Evolutionary conservation across 2,329 filamentous ascomycete genomes (phyloP), one percentile per base, ranked within the genome.

Genomic region (Cryphonectria carpinicola): DNA sequence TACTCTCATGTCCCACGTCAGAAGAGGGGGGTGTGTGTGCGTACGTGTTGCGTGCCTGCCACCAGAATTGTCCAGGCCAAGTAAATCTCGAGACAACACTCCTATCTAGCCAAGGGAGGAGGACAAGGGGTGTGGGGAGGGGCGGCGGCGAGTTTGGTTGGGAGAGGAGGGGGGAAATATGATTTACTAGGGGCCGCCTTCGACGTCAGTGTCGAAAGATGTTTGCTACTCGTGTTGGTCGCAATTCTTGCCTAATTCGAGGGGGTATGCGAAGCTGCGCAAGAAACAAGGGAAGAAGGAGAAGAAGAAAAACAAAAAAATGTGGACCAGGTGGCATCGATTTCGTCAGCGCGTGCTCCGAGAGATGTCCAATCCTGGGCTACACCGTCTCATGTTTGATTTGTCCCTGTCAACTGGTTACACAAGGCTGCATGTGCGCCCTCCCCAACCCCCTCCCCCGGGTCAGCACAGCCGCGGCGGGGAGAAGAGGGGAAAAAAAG

Each of bases 201-300:
- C 43, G 63, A 65, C 63, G 63, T 65, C 63, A 65, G 14, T 14
- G 25, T 65, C 61, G 61, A 46, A 63, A 25, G 61, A 22, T 43
- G 28, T 41, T 17, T 19, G n/a, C 17, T 65, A 25, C 41, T 14
- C 10, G 28, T n/a, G 28, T 52, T 39, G 39, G 63, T 37, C n/a
- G n/a, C 25, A 65, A 11, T 35, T 11, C 41, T 52, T 52, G 22
- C 41, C 41, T 49, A 11, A 65, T 49, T 54, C 41, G 63, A 65
- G 19, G 41, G 41, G 7, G 28, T 28, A 11, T 8, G 5, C 46
- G 17, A 52, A 41, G 41, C 39, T n/a, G 63, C 41, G 32, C 19
- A 43, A 43, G 6, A n/a, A 49, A n/a, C 10, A n/a, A 3, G 4
- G 14, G 14, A 43, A 43, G 13, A 41, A 11, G 13, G 17, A 43